phyloP scores from a whole-genome alignment of 2,329 filamentous ascomycete genomes.

The Arthrobotrys conoides region DNA sequence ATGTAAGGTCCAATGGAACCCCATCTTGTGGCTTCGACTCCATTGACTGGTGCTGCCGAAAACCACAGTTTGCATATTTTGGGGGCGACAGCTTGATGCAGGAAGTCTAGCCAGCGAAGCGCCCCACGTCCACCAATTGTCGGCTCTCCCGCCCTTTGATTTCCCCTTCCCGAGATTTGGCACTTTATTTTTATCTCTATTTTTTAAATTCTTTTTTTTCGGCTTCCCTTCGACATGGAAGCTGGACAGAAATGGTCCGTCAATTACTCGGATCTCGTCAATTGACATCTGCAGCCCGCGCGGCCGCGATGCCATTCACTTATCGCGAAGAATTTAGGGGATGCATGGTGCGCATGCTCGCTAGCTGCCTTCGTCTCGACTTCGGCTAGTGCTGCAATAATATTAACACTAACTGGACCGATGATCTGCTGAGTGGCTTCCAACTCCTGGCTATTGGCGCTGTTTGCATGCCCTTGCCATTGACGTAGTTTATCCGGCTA shows the following conservation, averaged over 20 bases:
- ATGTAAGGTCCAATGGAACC: conserved; percentile 40
- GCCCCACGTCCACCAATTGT: conserved; percentile 52
- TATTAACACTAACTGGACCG: conserved; percentile 22
- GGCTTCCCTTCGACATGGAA: neutral
- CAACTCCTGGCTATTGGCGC: conserved; percentile 11
- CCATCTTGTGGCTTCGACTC: conserved; percentile 29
- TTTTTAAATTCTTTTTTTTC: conserved; percentile 2
- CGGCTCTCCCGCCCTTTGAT: conserved; percentile 20
- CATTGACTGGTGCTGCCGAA: conserved; percentile 35
- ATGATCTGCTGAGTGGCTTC: conserved; percentile 50
- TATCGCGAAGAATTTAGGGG: conserved; percentile 36
- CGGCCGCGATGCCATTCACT: conserved; percentile 14
- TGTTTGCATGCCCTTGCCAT: conserved; percentile 32
- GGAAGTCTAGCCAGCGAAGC: conserved; percentile 41
- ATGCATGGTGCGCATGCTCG: conserved; percentile 26
- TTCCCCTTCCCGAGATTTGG: conserved; percentile 34
- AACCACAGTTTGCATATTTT: neutral
- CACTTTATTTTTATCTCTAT: neutral
- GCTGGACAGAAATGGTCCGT: neutral
- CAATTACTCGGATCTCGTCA: conserved; percentile 19
- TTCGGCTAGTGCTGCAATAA: conserved; percentile 42
- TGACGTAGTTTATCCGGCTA: conserved; percentile 56
- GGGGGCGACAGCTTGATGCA: conserved; percentile 9
- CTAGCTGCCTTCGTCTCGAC: conserved; percentile 34
- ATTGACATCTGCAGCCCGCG: conserved; percentile 6